phyloP scores from a whole-genome alignment of 257 asterid species.

The Ligustrum vulgare region DNA sequence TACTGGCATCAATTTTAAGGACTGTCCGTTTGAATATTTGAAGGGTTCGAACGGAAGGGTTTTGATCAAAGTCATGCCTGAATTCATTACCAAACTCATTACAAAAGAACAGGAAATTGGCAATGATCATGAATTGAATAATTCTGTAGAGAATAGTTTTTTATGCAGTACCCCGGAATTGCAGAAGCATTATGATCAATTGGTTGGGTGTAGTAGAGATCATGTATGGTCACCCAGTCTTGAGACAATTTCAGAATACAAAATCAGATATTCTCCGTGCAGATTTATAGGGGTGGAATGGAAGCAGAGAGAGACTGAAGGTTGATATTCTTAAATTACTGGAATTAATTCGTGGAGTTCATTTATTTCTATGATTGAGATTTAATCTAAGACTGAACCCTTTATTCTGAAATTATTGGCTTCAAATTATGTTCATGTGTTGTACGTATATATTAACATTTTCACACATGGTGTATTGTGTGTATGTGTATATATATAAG shows the following conservation, averaged over 20 bases:
- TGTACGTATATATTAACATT: background rate
- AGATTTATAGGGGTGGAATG: constrained; percentile 57
- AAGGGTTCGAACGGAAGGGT: constrained; percentile 67
- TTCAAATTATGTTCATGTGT: background rate
- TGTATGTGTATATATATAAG: no score
- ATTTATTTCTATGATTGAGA: background rate
- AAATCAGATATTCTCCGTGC: constrained; percentile 69
- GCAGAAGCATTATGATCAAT: constrained; percentile 60
- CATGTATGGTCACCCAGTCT: constrained; percentile 77
- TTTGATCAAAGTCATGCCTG: constrained; percentile 61
- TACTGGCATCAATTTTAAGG: constrained; percentile 34
- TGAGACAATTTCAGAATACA: constrained; percentile 70
- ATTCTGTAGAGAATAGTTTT: constrained; percentile 3
- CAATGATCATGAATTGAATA: background rate
- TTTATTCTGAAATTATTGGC: background rate
- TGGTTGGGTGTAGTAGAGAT: constrained; percentile 54
- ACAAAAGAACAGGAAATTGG: constrained; percentile 6
- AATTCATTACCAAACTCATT: constrained; percentile 50
- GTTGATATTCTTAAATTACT: background rate
- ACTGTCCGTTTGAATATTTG: constrained; percentile 54
- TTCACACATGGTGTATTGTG: background rate
- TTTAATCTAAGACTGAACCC: background rate
- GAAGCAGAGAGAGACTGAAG: constrained; percentile 44
- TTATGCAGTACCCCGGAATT: constrained; percentile 83
- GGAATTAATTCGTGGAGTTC: background rate